phyloP scores from a whole-genome alignment of 179 eudicot genomes.

The Beta lomatogona region DNA sequence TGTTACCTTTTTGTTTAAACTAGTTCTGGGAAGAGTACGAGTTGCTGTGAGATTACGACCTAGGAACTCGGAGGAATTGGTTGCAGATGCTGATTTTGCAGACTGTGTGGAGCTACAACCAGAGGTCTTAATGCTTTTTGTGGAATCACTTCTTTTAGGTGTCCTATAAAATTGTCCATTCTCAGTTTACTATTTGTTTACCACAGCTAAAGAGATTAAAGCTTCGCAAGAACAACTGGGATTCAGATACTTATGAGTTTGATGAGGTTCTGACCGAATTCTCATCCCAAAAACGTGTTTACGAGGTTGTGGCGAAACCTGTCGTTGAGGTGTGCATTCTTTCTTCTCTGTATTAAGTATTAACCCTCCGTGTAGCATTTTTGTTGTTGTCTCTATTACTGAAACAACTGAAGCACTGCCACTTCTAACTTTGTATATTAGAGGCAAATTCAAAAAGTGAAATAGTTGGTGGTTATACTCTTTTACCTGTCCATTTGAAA shows the following conservation, averaged over 20 bases:
- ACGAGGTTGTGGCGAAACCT: constrained; percentile 82
- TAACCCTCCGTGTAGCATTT: not conserved
- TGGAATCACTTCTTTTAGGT: constrained; percentile 2
- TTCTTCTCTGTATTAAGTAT: constrained; percentile 10
- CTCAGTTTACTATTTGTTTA: constrained; percentile 9
- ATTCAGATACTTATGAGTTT: constrained; percentile 79
- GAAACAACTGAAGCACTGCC: not conserved
- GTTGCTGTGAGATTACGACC: constrained; percentile 93
- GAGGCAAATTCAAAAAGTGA: constrained; percentile 4
- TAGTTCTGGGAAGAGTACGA: constrained; percentile 87
- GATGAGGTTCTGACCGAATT: constrained; percentile 83
- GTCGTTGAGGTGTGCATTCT: constrained; percentile 67
- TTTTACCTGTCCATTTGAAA: not conserved
- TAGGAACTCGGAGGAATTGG: constrained; percentile 73
- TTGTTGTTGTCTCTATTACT: not conserved
- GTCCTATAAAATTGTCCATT: not conserved
- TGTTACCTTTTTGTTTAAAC: constrained; percentile 20
- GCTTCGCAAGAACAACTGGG: constrained; percentile 89
- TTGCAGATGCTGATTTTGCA: constrained; percentile 94
- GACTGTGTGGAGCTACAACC: constrained; percentile 94
- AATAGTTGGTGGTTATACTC: not conserved
- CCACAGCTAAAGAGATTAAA: constrained; percentile 81
- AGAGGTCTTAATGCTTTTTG: constrained; percentile 50
- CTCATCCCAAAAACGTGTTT: constrained; percentile 84
- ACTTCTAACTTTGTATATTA: not conserved